These are phyloP conservation scores for Mortierella alpina DNA, from an alignment of 192 early-diverging fungal genomes.

Conservation along the genomic window DNA sequence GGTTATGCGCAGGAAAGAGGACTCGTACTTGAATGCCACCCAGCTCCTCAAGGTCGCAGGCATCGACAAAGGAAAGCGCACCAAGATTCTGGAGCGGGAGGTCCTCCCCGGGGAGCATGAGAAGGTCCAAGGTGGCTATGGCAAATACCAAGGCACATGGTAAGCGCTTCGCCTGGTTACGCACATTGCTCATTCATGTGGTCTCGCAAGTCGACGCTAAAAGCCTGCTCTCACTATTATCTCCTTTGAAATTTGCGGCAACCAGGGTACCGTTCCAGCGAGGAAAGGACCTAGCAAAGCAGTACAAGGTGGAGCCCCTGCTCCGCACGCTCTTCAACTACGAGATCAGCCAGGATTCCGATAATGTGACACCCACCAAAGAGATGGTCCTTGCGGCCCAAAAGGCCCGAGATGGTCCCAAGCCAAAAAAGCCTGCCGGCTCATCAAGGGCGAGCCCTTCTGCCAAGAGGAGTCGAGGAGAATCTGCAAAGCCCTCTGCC, in stretches of 20 bases:
- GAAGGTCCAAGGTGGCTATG: constrained; percentile 96
- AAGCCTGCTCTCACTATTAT: not conserved
- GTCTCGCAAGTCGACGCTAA: no score
- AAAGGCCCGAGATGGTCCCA: constrained; percentile 17
- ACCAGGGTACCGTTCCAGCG: constrained; percentile 88
- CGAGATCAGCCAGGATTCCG: constrained; percentile 62
- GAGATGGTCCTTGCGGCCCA: constrained; percentile 54
- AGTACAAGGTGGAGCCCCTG: constrained; percentile 79
- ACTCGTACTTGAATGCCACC: constrained; percentile 90
- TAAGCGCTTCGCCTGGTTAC: constrained; percentile 37
- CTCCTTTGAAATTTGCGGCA: not conserved
- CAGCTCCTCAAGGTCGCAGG: constrained; percentile 95
- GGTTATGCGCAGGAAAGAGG: constrained; percentile 83
- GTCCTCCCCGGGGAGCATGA: constrained; percentile 85
- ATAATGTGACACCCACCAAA: constrained; percentile 56
- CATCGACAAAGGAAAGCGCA: constrained; percentile 86
- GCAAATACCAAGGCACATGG: constrained; percentile 94
- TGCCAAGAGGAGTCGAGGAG: constrained; percentile 14
- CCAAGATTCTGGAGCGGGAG: constrained; percentile 91
- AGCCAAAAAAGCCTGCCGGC: constrained; percentile 11
- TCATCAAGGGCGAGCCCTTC: constrained; percentile 24
- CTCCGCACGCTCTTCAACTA: constrained; percentile 88
- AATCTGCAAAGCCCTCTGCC: constrained; percentile 21
- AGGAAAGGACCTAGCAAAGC: constrained; percentile 85
- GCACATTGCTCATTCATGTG: no score